Conservation (phyloP, 2,329 filamentous ascomycete species). For the Neophaeococcomyces aloes region DNA sequence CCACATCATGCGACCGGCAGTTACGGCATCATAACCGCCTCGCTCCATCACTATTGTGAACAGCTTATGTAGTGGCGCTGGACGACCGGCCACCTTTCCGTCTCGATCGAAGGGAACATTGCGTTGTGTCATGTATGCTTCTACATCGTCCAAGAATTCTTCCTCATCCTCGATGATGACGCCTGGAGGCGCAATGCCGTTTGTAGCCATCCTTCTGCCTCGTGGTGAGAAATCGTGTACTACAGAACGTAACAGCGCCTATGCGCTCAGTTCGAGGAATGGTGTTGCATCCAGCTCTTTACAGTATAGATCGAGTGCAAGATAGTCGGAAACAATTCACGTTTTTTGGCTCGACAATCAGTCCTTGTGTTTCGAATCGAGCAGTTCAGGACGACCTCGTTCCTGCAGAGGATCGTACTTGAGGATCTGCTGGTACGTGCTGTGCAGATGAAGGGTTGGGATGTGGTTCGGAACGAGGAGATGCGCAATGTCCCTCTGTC, state of each 20-base stretch:
- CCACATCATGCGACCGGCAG: conserved; percentile 76
- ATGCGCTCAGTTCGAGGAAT: not conserved
- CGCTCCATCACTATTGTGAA: conserved; percentile 66
- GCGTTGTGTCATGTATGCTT: conserved; percentile 64
- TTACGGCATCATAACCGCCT: conserved; percentile 80
- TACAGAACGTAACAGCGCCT: not conserved
- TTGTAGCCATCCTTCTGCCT: conserved; percentile 3
- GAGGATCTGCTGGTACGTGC: too few relatives aligned
- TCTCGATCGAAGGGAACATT: conserved; percentile 58
- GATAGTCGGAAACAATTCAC: too few relatives aligned
- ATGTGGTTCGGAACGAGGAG: too few relatives aligned
- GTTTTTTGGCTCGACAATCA: too few relatives aligned
- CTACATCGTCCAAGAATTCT: conserved; percentile 64
- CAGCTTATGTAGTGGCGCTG: conserved; percentile 66
- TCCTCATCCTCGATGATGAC: conserved; percentile 50
- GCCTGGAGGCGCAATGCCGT: not conserved
- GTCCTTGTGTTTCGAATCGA: too few relatives aligned
- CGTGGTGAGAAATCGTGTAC: not conserved
- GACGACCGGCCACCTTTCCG: conserved; percentile 66
- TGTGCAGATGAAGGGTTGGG: too few relatives aligned
- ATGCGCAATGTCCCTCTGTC: too few relatives aligned
- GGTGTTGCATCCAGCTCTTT: not conserved
- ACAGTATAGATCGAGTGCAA: not conserved
- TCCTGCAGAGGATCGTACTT: too few relatives aligned
- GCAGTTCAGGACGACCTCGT: too few relatives aligned